Conservation (phyloP, 2,329 filamentous ascomycete species). For the Aspergillus floridensis region DNA sequence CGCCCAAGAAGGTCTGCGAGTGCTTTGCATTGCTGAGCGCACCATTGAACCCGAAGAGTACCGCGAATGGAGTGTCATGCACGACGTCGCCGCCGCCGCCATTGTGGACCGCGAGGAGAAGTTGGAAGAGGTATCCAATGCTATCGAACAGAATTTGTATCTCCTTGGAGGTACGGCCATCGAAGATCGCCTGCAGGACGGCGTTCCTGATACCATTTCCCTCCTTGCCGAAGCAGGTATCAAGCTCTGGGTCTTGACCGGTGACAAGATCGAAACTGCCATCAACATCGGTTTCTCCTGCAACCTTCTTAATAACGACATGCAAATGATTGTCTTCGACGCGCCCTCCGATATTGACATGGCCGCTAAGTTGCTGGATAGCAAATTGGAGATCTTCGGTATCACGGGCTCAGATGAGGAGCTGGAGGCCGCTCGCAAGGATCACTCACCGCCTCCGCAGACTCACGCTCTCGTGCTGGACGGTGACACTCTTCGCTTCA, state of each 20-base stretch:
- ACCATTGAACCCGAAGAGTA: background rate
- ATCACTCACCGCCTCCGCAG: constrained; percentile 4
- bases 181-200: constrained; percentile 68
- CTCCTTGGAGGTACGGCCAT: constrained; percentile 54
- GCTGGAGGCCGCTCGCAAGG: background rate
- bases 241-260: constrained; percentile 96
- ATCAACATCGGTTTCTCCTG: constrained; percentile 96
- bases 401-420: constrained; percentile 7
- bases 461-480: constrained; percentile 5
- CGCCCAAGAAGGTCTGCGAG: constrained; percentile 5
- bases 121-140: background rate
- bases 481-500: constrained; percentile 1
- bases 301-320: constrained; percentile 2
- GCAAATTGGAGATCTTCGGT: constrained; percentile 2
- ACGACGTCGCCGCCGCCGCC: constrained; percentile 4
- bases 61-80: constrained; percentile 4
- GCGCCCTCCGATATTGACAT: background rate
- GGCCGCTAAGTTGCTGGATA: constrained; percentile 3
- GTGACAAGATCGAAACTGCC: constrained; percentile 97
- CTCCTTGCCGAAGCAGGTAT: constrained; percentile 69
- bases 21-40: constrained; percentile 3
- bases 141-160: constrained; percentile 1
- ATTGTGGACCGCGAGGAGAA: constrained; percentile 6
- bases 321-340: constrained; percentile 33
- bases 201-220: constrained; percentile 3